Conservation (phyloP, 2,329 filamentous ascomycete genomes). For the Colletotrichum lentis region DNA sequence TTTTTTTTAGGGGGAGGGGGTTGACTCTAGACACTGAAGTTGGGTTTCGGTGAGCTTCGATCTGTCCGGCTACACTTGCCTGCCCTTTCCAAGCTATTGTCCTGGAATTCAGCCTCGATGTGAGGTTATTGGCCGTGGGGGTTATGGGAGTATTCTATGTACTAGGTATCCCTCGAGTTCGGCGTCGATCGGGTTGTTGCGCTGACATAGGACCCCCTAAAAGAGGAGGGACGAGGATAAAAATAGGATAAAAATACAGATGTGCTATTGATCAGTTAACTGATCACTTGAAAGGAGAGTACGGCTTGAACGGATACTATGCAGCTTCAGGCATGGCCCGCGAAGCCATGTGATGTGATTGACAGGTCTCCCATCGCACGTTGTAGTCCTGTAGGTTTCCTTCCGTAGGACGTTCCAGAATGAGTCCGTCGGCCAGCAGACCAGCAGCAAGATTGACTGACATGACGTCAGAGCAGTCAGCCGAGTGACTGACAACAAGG, state of each 20-base stretch:
- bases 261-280: slow-evolving; percentile 10
- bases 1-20: background rate
- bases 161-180: slow-evolving; percentile 5
- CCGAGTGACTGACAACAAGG: slow-evolving; percentile 3
- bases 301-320: background rate
- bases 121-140: background rate
- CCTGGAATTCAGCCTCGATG: background rate
- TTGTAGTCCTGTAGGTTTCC: slow-evolving; percentile 10
- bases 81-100: background rate
- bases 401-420: slow-evolving; percentile 8
- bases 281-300: slow-evolving; percentile 14
- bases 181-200: slow-evolving; percentile 6
- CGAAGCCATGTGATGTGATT: background rate
- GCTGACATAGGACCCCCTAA: slow-evolving; percentile 20
- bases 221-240: too few relatives aligned
- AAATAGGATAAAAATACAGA: background rate
- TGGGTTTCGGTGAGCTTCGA: slow-evolving; percentile 18
- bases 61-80: slow-evolving; percentile 12
- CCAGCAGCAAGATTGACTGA: background rate
- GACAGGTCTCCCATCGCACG: background rate
- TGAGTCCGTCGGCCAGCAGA: slow-evolving; percentile 12
- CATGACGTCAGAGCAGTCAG: slow-evolving; percentile 31
- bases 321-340: background rate
- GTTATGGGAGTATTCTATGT: background rate
- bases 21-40: background rate